Conservation (phyloP, 2,329 filamentous ascomycete species). For the Zasmidium citrigriseum region DNA sequence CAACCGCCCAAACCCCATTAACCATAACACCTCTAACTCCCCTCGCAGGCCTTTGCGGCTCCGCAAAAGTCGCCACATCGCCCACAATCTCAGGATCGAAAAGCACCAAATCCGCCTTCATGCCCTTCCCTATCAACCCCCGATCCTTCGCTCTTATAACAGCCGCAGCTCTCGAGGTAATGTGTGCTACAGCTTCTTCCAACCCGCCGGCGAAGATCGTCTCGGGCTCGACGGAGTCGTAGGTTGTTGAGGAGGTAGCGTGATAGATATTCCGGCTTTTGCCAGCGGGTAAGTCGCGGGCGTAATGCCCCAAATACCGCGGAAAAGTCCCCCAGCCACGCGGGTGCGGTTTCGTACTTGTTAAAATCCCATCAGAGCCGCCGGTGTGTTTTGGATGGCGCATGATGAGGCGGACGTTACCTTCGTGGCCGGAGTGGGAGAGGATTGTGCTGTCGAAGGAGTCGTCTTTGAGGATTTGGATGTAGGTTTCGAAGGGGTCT, state of each 20-base stretch:
- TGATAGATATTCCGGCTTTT: conserved; percentile 26
- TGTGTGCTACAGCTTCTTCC: conserved; percentile 31
- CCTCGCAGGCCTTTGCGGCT: conserved; percentile 27
- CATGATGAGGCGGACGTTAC: conserved; percentile 32
- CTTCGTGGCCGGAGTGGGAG: conserved; percentile 30
- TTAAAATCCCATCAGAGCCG: conserved; percentile 31
- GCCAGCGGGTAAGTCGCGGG: conserved; percentile 25
- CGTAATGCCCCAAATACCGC: conserved; percentile 31
- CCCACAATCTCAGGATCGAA: conserved; percentile 27
- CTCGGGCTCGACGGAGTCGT: conserved; percentile 24
- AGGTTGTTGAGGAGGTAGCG: conserved; percentile 13
- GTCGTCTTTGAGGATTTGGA: conserved; percentile 29
- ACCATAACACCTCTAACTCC: conserved; percentile 29
- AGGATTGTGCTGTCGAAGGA: conserved; percentile 31
- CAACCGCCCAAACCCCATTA: conserved; percentile 28
- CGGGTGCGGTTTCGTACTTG: conserved; percentile 31
- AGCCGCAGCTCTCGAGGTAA: conserved; percentile 27
- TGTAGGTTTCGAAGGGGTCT: conserved; percentile 30
- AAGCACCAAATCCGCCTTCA: conserved; percentile 29
- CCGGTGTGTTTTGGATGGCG: conserved; percentile 29
- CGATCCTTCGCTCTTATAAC: conserved; percentile 25
- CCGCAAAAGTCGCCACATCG: conserved; percentile 29
- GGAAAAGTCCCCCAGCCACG: conserved; percentile 33
- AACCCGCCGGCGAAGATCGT: conserved; percentile 29
- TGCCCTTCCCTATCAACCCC: conserved; percentile 27